Percentiles rank a stretch among this genome's conserved stretches.
phyloP scores from a whole-genome alignment of 306 rosid genomes.

The Inga oerstediana region DNA sequence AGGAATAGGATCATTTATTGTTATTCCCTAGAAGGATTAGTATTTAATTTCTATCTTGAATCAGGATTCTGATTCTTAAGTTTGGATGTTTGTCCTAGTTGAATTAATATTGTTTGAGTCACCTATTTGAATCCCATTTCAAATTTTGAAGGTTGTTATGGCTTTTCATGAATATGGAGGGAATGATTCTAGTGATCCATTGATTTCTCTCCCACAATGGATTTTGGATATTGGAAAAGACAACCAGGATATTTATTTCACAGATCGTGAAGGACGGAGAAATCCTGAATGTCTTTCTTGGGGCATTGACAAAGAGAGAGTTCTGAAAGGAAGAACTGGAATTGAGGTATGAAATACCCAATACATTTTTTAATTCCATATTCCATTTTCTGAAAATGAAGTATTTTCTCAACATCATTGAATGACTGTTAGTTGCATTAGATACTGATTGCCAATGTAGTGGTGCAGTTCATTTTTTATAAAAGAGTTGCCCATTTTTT shows the following conservation, averaged over 20 bases:
- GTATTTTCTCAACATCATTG: constrained; percentile 5
- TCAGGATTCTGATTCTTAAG: neutral
- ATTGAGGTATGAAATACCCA: constrained; percentile 65
- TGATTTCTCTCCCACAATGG: constrained; percentile 90
- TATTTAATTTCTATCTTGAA: neutral
- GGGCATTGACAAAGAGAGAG: constrained; percentile 95
- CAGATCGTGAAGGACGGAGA: constrained; percentile 96
- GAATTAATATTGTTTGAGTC: neutral
- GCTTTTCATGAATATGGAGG: constrained; percentile 91
- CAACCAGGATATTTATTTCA: constrained; percentile 89
- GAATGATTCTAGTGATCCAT: constrained; percentile 64
- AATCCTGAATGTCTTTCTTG: constrained; percentile 90
- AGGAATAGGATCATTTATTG: neutral
- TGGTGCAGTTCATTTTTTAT: constrained; percentile 9
- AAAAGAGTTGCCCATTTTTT: neutral
- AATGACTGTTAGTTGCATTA: constrained; percentile 19
- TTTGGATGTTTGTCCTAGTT: constrained; percentile 6
- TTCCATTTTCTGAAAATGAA: constrained; percentile 20
- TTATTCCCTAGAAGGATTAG: neutral
- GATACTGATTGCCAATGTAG: constrained; percentile 14
- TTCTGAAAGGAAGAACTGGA: constrained; percentile 94
- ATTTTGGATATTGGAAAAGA: constrained; percentile 87
- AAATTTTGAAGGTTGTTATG: constrained; percentile 82
- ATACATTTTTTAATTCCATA: neutral
- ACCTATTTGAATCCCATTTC: constrained; percentile 35